Evolutionary conservation across 2,329 filamentous ascomycete species (phyloP).

Genomic region (Apiospora rasikravindrae): DNA sequence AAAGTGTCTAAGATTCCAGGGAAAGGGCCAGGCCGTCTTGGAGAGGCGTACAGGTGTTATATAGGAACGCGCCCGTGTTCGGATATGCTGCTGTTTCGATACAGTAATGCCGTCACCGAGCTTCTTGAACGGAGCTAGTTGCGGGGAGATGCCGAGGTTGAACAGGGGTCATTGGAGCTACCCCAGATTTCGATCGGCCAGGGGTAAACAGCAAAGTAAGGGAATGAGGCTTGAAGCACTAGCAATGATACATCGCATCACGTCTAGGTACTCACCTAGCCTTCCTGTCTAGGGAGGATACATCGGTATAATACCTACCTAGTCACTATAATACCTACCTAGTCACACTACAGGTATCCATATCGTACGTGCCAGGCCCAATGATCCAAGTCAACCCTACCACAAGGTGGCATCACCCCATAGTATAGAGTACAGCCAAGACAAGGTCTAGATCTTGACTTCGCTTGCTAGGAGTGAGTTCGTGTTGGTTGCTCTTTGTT

Average conservation of each 20-base stretch:
- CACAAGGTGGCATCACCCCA: background rate
- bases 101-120: conserved; percentile 7
- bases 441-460: background rate
- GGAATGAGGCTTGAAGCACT: background rate
- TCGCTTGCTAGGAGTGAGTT: background rate
- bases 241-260: background rate
- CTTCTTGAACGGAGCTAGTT: conserved; percentile 23
- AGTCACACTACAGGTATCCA: background rate
- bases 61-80: background rate
- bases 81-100: conserved; percentile 10
- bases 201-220: background rate
- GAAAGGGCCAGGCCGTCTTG: background rate
- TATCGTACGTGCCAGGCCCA: background rate
- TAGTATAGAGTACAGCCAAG: background rate
- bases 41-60: background rate
- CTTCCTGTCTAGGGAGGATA: no score
- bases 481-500: background rate
- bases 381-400: background rate
- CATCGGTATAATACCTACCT: background rate
- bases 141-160: conserved; percentile 34
- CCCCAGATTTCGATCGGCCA: conserved; percentile 15
- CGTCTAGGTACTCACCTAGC: background rate
- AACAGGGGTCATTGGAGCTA: conserved; percentile 22
- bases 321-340: background rate
- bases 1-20: background rate